Evolutionary conservation across 2,329 filamentous ascomycete species (phyloP).

Genomic region (Apiospora arundinis): DNA sequence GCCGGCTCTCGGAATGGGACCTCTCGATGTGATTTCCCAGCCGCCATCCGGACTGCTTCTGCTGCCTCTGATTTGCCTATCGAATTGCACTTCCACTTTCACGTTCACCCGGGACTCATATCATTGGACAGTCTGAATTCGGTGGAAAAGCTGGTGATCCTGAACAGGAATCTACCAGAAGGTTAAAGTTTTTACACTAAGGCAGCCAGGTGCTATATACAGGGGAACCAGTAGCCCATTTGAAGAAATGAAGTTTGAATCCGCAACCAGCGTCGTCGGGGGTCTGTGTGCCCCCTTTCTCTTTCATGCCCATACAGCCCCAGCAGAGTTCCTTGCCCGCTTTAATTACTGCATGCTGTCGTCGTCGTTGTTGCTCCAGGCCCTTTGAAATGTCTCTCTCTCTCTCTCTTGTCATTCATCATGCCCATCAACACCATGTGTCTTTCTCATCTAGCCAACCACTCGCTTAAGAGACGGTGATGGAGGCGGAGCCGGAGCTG

Average conservation of each 20-base stretch:
- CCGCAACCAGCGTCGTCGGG: conserved; percentile 3
- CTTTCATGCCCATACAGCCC: neutral
- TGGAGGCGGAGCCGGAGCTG: conserved; percentile 47
- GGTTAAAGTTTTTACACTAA: conserved; percentile 8
- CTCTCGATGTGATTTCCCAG: neutral
- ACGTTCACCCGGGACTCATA: neutral
- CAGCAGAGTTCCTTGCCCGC: neutral
- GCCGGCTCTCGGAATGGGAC: neutral
- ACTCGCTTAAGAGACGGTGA: conserved; percentile 40
- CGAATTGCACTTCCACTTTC: neutral
- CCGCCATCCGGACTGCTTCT: too few species aligned
- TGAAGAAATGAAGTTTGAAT: neutral
- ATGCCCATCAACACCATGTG: neutral
- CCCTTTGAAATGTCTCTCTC: neutral
- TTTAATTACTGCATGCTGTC: neutral
- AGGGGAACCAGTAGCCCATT: neutral
- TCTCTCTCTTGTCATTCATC: neutral
- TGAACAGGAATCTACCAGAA: neutral
- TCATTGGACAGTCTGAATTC: neutral
- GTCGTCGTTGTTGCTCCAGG: neutral
- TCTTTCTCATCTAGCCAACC: neutral
- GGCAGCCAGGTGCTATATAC: conserved; percentile 12
- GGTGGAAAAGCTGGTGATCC: neutral
- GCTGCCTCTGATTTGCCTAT: too few species aligned
- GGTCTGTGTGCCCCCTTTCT: neutral